Evolutionary conservation across 768 basidiomycete genomes (phyloP), one percentile per base, ranked within the genome.

Genomic region (Phlegmacium glaucopus): DNA sequence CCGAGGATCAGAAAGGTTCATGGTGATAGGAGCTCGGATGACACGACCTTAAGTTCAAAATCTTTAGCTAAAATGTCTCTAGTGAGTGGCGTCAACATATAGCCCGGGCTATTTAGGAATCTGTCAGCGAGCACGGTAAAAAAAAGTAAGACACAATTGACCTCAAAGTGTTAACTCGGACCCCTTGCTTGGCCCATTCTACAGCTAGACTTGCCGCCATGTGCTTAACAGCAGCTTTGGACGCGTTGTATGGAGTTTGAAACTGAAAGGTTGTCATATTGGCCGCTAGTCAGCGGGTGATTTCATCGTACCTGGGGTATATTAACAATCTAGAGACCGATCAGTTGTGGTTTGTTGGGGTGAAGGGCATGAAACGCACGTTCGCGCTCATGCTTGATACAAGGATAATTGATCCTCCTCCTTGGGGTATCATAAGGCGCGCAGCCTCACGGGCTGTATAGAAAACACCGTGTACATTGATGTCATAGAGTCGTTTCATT

Each of bases 361-460:
- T 22, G 22, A 22, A 22, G 22, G 22, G 22, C 22, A 22, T 22
- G 22, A 22, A 15, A 51, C 62, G 44, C 58, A 93, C 91, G 62
- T 80, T 84, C 30, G 91, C 91, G 60, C 87, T 90, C 92, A 97
- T 96, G 58, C 87, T 90, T 5, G 87, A 82, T 48, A 98, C 81
- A 45, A 98, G 76, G 47, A 91, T 80, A 59, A 97, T 89, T 47
- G 83, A 85, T 0, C 93, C 91, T 30, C 78, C 78, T 13, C 86
- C 82, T 43, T 78, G 74, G 8, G 85, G 80, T 51, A 94, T 87
- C 95, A 97, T 97, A 68, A 80, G 75, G 54, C 86, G 85, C 39
- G 94, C 94, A 2, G 90, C 94, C 67, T 97, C 94, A 22, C 95
- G 85, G 9, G 95, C 95, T n/a, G 93, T 95, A 71, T 87, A 95